Evolutionary conservation across 2,329 filamentous ascomycete genomes (phyloP).

Genomic region (Acrodontium crateriforme): DNA sequence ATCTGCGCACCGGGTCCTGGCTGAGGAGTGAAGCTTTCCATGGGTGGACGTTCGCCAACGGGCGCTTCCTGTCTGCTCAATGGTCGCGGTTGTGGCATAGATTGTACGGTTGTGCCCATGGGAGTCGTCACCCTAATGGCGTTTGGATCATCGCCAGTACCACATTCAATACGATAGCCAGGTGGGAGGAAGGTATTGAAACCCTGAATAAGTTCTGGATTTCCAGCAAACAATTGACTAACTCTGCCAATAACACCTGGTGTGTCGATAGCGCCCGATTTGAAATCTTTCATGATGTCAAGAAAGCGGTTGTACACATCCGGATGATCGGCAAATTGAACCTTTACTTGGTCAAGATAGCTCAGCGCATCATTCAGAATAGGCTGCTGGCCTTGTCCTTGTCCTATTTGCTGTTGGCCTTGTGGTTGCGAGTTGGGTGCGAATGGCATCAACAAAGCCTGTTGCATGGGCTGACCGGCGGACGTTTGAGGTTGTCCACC

Average conservation of each 20-base stretch:
- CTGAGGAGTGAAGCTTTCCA: constrained; percentile 28
- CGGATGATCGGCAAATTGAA: constrained; percentile 90
- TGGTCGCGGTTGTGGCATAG: constrained; percentile 49
- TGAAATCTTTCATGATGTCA: constrained; percentile 99
- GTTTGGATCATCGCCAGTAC: constrained; percentile 83
- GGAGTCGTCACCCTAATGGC: constrained; percentile 94
- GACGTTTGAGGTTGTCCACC: constrained; percentile 35
- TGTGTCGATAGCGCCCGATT: constrained; percentile 95
- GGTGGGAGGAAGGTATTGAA: constrained; percentile 95
- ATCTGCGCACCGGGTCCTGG: constrained; percentile 23
- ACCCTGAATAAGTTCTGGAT: constrained; percentile 76
- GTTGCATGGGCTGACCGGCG: constrained; percentile 35
- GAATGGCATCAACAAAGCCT: constrained; percentile 32
- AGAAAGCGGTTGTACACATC: constrained; percentile 95
- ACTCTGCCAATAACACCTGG: constrained; percentile 95
- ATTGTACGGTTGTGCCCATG: constrained; percentile 90
- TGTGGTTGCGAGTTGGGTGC: constrained; percentile 22
- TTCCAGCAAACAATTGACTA: constrained; percentile 86
- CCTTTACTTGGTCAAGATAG: constrained; percentile 96
- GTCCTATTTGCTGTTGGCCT: constrained; percentile 22
- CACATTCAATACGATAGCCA: constrained; percentile 93
- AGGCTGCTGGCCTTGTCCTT: constrained; percentile 69
- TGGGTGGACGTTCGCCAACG: constrained; percentile 12
- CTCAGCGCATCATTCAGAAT: constrained; percentile 81
- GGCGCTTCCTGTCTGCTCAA: constrained; percentile 19